These are phyloP conservation scores for Coemansia sp. DNA, from an alignment of 192 early-diverging fungal species.

Conservation along the genomic window DNA sequence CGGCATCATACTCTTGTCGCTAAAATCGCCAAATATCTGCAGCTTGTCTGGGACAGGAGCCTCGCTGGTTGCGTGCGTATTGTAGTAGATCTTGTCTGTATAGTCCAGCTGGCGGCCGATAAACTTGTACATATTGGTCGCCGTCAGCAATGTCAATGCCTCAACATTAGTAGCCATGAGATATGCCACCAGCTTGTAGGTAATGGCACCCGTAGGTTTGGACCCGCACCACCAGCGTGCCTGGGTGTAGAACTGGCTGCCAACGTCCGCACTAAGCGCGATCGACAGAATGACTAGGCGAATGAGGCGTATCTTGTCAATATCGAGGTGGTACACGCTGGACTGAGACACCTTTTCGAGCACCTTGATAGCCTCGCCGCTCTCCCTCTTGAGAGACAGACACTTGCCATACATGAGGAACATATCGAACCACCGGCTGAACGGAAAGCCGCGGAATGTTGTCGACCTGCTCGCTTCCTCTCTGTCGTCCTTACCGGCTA, in stretches of 20 bases:
- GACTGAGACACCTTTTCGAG: constrained; percentile 36
- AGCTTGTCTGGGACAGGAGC: background rate
- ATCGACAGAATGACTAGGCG: constrained; percentile 24
- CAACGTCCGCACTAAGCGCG: constrained; percentile 7
- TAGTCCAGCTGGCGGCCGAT: constrained; percentile 35
- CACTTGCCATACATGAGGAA: constrained; percentile 46
- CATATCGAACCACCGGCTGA: constrained; percentile 46
- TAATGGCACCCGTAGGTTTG: constrained; percentile 13
- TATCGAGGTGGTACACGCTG: constrained; percentile 29
- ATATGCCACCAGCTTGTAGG: constrained; percentile 38
- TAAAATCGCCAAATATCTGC: background rate
- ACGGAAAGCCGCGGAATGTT: constrained; percentile 47
- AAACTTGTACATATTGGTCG: constrained; percentile 46
- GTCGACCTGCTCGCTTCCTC: constrained; percentile 16
- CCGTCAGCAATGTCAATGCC: constrained; percentile 22
- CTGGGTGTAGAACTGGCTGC: constrained; percentile 27
- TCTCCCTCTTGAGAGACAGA: constrained; percentile 20
- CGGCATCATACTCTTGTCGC: background rate
- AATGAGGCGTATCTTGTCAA: constrained; percentile 12
- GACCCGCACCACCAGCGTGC: constrained; percentile 47
- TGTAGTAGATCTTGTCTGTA: constrained; percentile 28
- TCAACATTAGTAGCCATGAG: constrained; percentile 21
- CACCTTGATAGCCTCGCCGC: constrained; percentile 22
- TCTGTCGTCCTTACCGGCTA: background rate
- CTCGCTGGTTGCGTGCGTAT: background rate